Conservation (phyloP, 345 rosid species). For the Rhodomyrtus tomentosa region DNA sequence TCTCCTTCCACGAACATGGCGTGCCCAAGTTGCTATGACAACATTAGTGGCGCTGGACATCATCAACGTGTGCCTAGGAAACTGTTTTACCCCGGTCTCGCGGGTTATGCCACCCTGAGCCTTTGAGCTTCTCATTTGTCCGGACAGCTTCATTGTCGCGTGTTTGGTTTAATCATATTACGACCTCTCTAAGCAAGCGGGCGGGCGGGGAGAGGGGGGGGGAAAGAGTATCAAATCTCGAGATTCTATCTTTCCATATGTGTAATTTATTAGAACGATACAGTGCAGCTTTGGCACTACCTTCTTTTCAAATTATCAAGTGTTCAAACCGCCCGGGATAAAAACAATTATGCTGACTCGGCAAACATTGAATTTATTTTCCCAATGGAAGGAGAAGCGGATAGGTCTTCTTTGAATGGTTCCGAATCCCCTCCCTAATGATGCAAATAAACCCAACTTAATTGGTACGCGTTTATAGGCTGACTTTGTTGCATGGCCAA, state of each 20-base stretch:
- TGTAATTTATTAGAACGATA: background rate
- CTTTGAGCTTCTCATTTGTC: background rate
- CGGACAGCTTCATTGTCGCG: background rate
- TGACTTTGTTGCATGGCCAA: background rate
- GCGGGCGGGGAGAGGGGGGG: too few species aligned
- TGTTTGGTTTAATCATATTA: background rate
- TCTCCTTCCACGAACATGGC: background rate
- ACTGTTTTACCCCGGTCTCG: background rate
- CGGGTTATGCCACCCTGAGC: background rate
- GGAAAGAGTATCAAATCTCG: background rate
- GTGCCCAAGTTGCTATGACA: background rate
- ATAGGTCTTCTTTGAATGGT: background rate
- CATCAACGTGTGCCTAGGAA: background rate
- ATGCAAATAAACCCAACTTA: background rate
- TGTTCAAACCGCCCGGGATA: background rate
- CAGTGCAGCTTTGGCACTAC: fast-evolving
- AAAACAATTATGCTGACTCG: too few species aligned
- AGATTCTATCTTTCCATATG: background rate
- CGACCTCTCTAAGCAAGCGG: background rate
- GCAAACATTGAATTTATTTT: background rate
- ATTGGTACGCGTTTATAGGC: background rate
- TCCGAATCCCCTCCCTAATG: background rate
- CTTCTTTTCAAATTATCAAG: background rate
- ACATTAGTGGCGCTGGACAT: background rate
- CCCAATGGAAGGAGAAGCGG: background rate